These are phyloP conservation scores for Centaurea solstitialis DNA, from an alignment of 129 eudicot species.

Conservation along the genomic window DNA sequence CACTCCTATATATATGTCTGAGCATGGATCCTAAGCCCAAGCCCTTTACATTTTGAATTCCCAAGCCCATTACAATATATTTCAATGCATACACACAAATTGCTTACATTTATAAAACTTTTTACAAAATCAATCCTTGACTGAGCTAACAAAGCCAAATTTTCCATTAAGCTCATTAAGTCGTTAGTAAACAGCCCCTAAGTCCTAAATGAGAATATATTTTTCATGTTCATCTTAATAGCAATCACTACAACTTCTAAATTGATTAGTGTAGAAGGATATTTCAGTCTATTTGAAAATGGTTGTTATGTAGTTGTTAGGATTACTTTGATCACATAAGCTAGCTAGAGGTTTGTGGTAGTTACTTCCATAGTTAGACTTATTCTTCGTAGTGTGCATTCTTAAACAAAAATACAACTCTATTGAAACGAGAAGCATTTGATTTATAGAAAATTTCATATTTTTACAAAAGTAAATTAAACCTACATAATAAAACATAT, in stretches of 20 bases:
- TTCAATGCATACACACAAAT: no score
- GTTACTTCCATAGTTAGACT: no score
- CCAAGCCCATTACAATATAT: no score
- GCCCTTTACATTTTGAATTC: no score
- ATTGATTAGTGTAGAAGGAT: background rate
- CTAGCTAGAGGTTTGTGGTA: background rate
- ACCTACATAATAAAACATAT: slow-evolving; percentile 46
- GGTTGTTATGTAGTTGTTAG: background rate
- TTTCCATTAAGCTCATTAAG: no score
- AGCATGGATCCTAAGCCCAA: no score
- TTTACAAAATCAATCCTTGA: no score
- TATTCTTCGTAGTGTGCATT: no score
- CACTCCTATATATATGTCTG: no score
- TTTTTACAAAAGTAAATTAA: slow-evolving; percentile 40
- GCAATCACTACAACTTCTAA: background rate
- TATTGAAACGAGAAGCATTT: slow-evolving; percentile 32
- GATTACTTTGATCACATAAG: background rate
- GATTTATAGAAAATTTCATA: slow-evolving; percentile 33
- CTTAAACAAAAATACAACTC: slow-evolving; percentile 5
- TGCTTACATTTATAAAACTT: no score
- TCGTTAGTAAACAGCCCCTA: no score
- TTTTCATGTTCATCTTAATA: background rate
- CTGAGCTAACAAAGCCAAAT: no score
- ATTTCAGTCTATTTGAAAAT: background rate
- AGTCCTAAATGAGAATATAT: background rate